Evolutionary conservation across 2,329 filamentous ascomycete species (phyloP).

Genomic region (Myriosclerotinia curreyana): DNA sequence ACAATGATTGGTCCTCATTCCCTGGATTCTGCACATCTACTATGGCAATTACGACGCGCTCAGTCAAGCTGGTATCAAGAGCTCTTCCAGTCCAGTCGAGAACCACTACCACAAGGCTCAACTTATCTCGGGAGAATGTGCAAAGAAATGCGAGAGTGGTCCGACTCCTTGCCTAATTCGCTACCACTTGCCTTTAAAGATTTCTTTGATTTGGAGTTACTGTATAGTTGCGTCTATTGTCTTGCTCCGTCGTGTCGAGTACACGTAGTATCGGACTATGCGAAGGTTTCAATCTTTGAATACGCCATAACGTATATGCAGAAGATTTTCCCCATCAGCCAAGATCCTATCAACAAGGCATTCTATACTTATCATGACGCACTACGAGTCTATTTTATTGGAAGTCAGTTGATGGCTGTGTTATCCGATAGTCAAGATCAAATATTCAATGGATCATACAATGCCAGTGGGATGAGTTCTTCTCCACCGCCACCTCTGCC

Average conservation of each 20-base stretch:
- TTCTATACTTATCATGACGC: constrained; percentile 87
- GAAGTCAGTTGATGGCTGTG: constrained; percentile 60
- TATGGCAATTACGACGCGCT: constrained; percentile 79
- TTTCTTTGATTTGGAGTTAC: constrained; percentile 81
- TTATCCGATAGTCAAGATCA: constrained; percentile 56
- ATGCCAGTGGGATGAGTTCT: constrained; percentile 35
- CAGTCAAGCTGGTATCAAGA: constrained; percentile 90
- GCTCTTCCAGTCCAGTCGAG: constrained; percentile 74
- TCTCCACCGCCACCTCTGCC: constrained; percentile 54
- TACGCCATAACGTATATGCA: constrained; percentile 80
- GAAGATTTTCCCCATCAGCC: constrained; percentile 66
- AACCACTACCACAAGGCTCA: constrained; percentile 64
- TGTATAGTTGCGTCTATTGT: constrained; percentile 89
- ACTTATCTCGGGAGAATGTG: constrained; percentile 75
- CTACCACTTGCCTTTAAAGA: constrained; percentile 65
- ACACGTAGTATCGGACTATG: constrained; percentile 70
- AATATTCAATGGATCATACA: constrained; percentile 47
- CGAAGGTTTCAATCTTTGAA: constrained; percentile 79
- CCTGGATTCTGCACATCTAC: constrained; percentile 68
- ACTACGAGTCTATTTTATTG: constrained; percentile 75
- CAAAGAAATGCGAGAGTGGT: constrained; percentile 76
- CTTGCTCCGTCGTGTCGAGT: constrained; percentile 75
- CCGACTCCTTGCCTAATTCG: constrained; percentile 66
- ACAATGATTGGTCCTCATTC: constrained; percentile 48
- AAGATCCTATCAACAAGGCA: constrained; percentile 55